phyloP scores from a whole-genome alignment of 257 asterid species.

The Cynanchum wilfordii region DNA sequence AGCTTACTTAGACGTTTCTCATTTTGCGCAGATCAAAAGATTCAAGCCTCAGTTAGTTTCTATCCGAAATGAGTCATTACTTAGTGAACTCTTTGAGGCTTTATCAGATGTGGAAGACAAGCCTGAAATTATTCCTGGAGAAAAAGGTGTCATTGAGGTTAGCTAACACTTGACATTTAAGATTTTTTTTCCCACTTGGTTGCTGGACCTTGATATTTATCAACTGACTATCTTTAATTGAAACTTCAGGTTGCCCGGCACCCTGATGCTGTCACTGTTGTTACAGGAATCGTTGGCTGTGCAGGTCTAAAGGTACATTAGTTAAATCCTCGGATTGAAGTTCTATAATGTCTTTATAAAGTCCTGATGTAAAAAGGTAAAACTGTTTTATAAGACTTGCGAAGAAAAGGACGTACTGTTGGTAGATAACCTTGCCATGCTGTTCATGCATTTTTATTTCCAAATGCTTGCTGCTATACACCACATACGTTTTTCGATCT shows the following conservation, averaged over 20 bases:
- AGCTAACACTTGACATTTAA: constrained; percentile 15
- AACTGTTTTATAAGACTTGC: neutral
- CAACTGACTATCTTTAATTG: constrained; percentile 6
- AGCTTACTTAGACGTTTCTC: constrained; percentile 4
- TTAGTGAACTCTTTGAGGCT: constrained; percentile 83
- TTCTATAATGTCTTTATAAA: neutral
- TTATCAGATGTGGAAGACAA: constrained; percentile 62
- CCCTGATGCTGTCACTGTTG: constrained; percentile 90
- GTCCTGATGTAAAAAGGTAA: neutral
- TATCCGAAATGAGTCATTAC: constrained; percentile 61
- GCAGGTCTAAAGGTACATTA: constrained; percentile 84
- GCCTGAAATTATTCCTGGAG: constrained; percentile 97
- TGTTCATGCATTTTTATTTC: neutral
- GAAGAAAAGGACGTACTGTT: no score
- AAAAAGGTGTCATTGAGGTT: constrained; percentile 90
- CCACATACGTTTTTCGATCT: neutral
- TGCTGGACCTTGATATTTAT: constrained; percentile 9
- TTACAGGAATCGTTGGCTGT: constrained; percentile 97
- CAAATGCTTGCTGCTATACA: neutral
- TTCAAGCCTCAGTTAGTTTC: constrained; percentile 89
- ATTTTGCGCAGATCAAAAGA: constrained; percentile 60
- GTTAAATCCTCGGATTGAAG: neutral
- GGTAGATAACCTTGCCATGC: neutral
- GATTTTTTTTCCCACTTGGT: neutral
- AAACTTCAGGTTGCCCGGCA: constrained; percentile 89